Conservation (phyloP, 768 basidiomycete genomes). For the Lyophyllum decastes region DNA sequence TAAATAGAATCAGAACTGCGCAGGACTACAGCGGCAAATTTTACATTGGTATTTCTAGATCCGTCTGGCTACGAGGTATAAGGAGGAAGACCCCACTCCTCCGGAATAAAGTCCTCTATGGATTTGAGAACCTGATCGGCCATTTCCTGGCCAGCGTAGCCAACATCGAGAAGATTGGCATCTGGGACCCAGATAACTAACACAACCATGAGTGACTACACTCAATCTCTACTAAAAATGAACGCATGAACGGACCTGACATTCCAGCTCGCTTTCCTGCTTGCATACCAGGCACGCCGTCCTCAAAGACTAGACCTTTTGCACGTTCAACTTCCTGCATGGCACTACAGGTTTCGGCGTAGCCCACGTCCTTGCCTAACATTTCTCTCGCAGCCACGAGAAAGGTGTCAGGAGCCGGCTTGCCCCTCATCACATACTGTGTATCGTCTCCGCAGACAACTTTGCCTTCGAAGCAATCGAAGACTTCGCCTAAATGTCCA, state of each 20-base stretch:
- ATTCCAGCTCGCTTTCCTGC: constrained; percentile 86
- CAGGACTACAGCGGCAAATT: background rate
- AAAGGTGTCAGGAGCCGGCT: constrained; percentile 84
- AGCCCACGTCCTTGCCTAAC: constrained; percentile 58
- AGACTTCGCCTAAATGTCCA: constrained; percentile 55
- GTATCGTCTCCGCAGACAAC: constrained; percentile 75
- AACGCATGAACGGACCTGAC: constrained; percentile 55
- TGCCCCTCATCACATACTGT: constrained; percentile 57
- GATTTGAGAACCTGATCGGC: constrained; percentile 63
- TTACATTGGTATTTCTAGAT: background rate
- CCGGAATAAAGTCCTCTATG: constrained; percentile 75
- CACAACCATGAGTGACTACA: background rate
- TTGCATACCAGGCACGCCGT: constrained; percentile 73
- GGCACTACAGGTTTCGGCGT: constrained; percentile 34
- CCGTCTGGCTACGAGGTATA: constrained; percentile 34
- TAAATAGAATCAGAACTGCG: background rate
- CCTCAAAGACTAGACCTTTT: constrained; percentile 81
- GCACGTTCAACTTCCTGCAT: constrained; percentile 46
- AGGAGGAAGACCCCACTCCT: constrained; percentile 82
- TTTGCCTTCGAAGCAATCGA: constrained; percentile 61
- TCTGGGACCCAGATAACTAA: constrained; percentile 89
- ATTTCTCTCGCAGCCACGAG: constrained; percentile 66
- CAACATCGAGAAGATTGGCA: constrained; percentile 55
- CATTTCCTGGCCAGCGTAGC: constrained; percentile 46
- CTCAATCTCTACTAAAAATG: background rate